Evolutionary conservation across 805 yeast genomes (phyloP).

Genomic region (Vanderwaltozyma yarrowii): DNA sequence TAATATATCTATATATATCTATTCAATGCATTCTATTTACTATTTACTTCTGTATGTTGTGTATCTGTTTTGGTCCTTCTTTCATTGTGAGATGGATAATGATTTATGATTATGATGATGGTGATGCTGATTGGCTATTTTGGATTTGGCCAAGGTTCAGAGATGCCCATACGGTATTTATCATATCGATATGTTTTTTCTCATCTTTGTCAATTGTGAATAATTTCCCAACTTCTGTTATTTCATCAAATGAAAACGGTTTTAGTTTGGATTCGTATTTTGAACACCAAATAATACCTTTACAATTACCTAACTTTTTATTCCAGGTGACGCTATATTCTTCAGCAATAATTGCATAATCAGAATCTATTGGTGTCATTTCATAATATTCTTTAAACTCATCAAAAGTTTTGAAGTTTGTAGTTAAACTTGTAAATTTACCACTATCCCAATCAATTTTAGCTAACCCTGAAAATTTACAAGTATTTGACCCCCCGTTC

Average conservation of each 20-base stretch:
- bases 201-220: slow-evolving; percentile 1
- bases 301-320: not conserved
- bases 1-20: no score
- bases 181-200: not conserved
- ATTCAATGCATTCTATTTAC: no score
- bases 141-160: not conserved
- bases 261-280: not conserved
- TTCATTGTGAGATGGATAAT: no score
- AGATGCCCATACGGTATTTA: slow-evolving; percentile 2
- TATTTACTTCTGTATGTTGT: no score
- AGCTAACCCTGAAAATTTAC: slow-evolving; percentile 8
- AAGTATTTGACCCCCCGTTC: slow-evolving; percentile 14
- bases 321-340: not conserved
- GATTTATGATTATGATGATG: no score
- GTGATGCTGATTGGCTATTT: no score
- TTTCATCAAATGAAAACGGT: not conserved
- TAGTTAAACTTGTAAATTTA: slow-evolving; percentile 2
- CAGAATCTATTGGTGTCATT: slow-evolving; percentile 2
- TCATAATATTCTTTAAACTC: slow-evolving; percentile 5
- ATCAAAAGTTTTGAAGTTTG: slow-evolving; percentile 3
- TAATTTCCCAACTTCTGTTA: not conserved
- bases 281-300: slow-evolving; percentile 2
- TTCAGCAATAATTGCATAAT: slow-evolving; percentile 1
- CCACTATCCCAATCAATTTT: slow-evolving; percentile 10
- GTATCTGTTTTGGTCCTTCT: no score